Evolutionary conservation across 2,329 filamentous ascomycete genomes (phyloP), one percentile per base, ranked within the genome.

Genomic region (Xenosphaeropsis pyriputrescens): DNA sequence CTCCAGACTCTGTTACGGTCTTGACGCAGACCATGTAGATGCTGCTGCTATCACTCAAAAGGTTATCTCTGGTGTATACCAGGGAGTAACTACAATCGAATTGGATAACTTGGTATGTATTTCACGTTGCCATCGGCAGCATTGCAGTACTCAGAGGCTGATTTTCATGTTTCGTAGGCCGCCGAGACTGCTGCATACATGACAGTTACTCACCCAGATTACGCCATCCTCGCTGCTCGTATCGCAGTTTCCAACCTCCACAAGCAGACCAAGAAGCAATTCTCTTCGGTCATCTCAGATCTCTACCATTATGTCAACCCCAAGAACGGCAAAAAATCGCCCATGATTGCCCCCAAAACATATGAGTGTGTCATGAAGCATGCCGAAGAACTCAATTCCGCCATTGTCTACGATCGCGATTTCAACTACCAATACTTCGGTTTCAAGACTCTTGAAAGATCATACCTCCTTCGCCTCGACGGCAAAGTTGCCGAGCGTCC

Each of bases 371-470:
- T 98, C 47, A 91, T 94, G 83, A 84, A 82, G 55, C 86, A 98
- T 63, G 86, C 85, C 53, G 91, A 94, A 40, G 91, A 98, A 64
- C 74, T 98, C 41, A 94, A 98, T 70, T 96, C 89, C 32, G 91
- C 91, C 53, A 96, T 98, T 58, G 89, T 98, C 53, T 98, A 96
- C 55, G 91, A 98, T 66, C 83, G 91, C 50, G 91, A 98, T 60
- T 98, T 98, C 74, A 95, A 96, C 74, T 98, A 98, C 70, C 91
- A 98, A 68, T 98, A 93, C 68, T 98, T 98, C 55, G 91, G 91
- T 47, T 98, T 98, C 78, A 98, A 98, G 75, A 98, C 91, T 6
- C 70, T 98, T 30, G 91, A 98, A 70, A 80, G 91, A 43, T 98
- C 91, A 55, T 98, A 98, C 57, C 79, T 98, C 37, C 79, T 98